Evolutionary conservation across 2,329 filamentous ascomycete genomes (phyloP), one percentile per base, ranked within the genome.

Genomic region (Hysterium pulicare): DNA sequence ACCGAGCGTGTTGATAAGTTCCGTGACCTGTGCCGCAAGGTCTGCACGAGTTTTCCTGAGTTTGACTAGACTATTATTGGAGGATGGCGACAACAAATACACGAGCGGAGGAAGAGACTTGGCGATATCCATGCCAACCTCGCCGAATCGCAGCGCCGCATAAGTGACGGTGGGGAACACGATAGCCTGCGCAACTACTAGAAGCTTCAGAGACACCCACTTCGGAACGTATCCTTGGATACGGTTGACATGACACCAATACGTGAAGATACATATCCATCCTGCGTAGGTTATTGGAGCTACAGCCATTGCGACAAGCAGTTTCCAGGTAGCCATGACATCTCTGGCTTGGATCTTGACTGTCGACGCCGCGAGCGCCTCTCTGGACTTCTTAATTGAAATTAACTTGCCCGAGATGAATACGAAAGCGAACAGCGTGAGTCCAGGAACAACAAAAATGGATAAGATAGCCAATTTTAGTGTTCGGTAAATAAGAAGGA

Each of bases 51-150:
- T 77, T 51, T 79, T 71, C 44, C 89, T 83, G 38, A 98, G 78
- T 55, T 84, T 85, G 49, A 87, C 80, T 37, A 98, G 81, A 44
- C 86, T 88, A 70, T 90, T 95, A 64, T 83, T 85, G 1, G 87
- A 91, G 4, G 83, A 82, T 1, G 93, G 93, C 56, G 86, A 86
- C 58, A 97, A 77, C 51, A 87, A 93, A 24, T 96, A 76, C 34
- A 95, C 74, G 8, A 98, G 79, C 5, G 93, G 93, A 8, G 89
- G 82, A 13, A 98, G 78, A 0, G 91, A 97, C 70, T 97, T 98
- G 71, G 93, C 74, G 42, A 98, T 96, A 62, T 98, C 93, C 90
- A 98, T 96, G 40, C 91, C 93, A n/a, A 95, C 85, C 70, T 98
- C 93, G 35, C 93, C 93, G 53, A 97, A 95, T 9, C 93, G 85